Evolutionary conservation across 2,329 filamentous ascomycete species (phyloP).

Genomic region (Exophiala dermatitidis): DNA sequence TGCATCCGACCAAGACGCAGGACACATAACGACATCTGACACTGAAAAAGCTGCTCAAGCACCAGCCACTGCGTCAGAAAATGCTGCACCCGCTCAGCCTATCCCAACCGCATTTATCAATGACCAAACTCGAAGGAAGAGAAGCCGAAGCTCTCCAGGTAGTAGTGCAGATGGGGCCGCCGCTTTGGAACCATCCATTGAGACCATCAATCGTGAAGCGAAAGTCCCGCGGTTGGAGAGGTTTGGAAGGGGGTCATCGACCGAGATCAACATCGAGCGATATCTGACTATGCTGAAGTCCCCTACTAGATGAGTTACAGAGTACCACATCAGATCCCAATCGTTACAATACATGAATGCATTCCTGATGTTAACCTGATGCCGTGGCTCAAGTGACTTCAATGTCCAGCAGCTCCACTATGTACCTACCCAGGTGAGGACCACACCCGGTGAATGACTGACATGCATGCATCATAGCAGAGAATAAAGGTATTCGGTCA

Average conservation of each 20-base stretch:
- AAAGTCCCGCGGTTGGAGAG: background rate
- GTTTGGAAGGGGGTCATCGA: constrained; percentile 1
- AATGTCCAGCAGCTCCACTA: too few species aligned
- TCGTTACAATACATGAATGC: too few species aligned
- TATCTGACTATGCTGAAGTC: constrained; percentile 5
- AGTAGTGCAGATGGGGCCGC: too few species aligned
- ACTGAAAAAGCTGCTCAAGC: background rate
- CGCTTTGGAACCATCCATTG: too few species aligned
- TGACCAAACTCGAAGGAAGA: background rate
- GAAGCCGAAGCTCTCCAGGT: too few species aligned
- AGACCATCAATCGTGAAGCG: background rate
- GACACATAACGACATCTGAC: background rate
- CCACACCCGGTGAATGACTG: too few species aligned
- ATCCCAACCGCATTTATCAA: background rate
- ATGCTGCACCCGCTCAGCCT: background rate
- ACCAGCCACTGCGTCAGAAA: background rate
- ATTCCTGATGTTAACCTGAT: too few species aligned
- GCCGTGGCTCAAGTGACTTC: too few species aligned
- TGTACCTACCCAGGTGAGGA: too few species aligned
- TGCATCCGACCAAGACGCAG: background rate
- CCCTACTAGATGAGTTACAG: background rate
- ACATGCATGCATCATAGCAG: too few species aligned
- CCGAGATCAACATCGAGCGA: constrained; percentile 7
- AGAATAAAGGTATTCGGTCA: too few species aligned
- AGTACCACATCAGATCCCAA: too few species aligned